A percentile compares a stretch with the other conserved stretches of the same genome.
These are phyloP conservation scores for Eutrema heterophyllum DNA, from an alignment of 345 rosid species.

Conservation along the genomic window DNA sequence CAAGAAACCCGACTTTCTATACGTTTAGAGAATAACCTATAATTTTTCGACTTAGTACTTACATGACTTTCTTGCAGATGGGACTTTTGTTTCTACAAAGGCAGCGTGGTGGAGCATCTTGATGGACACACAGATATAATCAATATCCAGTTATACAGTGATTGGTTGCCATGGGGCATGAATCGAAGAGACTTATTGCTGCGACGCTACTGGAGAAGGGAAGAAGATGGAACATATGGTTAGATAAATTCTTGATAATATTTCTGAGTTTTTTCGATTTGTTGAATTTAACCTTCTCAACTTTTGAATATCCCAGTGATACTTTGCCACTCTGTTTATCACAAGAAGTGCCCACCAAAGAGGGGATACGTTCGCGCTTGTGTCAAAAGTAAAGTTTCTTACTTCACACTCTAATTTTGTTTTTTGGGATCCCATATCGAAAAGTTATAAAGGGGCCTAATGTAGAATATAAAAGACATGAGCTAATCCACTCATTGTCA, in stretches of 20 bases:
- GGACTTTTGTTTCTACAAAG: conserved; percentile 76
- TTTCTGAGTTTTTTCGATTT: not conserved
- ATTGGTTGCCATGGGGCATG: conserved; percentile 92
- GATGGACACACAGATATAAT: conserved; percentile 93
- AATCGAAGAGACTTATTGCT: conserved; percentile 68
- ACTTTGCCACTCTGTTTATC: conserved; percentile 79
- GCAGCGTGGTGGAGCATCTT: conserved; percentile 76
- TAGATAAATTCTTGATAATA: not conserved
- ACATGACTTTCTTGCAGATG: conserved; percentile 50
- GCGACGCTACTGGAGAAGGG: conserved; percentile 93
- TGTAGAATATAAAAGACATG: not conserved
- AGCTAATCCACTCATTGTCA: not conserved
- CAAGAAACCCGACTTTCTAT: not conserved
- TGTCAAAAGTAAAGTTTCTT: conserved; percentile 70
- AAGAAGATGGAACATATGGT: conserved; percentile 97
- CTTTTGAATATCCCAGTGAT: conserved; percentile 50
- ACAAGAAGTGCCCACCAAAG: conserved; percentile 66
- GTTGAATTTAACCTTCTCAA: conserved; percentile 4
- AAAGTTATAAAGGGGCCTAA: not conserved
- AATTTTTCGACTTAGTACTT: not conserved
- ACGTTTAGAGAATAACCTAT: not conserved
- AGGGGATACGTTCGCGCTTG: conserved; percentile 84
- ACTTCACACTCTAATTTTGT: not conserved
- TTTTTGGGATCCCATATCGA: not conserved
- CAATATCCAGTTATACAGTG: conserved; percentile 55